Evolutionary conservation across 2,329 filamentous ascomycete genomes (phyloP).

Genomic region (Tolypocladium album): DNA sequence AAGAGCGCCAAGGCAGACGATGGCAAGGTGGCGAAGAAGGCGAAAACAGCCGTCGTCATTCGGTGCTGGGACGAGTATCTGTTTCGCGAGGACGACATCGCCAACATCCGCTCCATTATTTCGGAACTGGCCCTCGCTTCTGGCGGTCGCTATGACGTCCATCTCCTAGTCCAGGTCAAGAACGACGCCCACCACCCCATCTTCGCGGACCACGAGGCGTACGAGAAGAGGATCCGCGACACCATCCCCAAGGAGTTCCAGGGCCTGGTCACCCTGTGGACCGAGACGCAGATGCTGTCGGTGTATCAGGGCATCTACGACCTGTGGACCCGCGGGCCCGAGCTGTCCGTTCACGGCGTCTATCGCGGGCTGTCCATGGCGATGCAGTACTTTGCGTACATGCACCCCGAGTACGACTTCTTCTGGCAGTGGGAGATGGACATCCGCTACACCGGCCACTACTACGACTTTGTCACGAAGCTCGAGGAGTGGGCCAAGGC

Average conservation of each 20-base stretch:
- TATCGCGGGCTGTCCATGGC: conserved; percentile 93
- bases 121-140: conserved; percentile 71
- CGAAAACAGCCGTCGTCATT: conserved; percentile 63
- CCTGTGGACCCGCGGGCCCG: conserved; percentile 51
- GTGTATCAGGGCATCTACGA: conserved; percentile 84
- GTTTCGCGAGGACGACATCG: conserved; percentile 70
- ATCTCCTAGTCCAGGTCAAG: conserved; percentile 77
- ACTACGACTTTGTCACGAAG: conserved; percentile 63
- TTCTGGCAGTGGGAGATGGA: conserved; percentile 98
- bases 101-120: conserved; percentile 76
- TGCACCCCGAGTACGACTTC: conserved; percentile 80
- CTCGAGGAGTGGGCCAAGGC: conserved; percentile 57
- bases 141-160: conserved; percentile 77
- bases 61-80: conserved; percentile 72
- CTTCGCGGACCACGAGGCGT: conserved; percentile 64
- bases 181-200: conserved; percentile 63
- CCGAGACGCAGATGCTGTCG: conserved; percentile 82
- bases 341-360: conserved; percentile 77
- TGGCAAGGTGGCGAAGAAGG: conserved; percentile 11
- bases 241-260: conserved; percentile 75
- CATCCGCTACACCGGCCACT: conserved; percentile 80
- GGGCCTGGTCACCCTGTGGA: conserved; percentile 85
- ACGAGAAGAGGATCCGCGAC: conserved; percentile 54
- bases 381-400: conserved; percentile 83
- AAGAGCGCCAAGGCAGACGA: conserved; percentile 4